A percentile compares a stretch with the other conserved stretches of the same genome.
Conservation (phyloP, 805 yeast genomes). For the Wilhelminamyces savonicus region DNA sequence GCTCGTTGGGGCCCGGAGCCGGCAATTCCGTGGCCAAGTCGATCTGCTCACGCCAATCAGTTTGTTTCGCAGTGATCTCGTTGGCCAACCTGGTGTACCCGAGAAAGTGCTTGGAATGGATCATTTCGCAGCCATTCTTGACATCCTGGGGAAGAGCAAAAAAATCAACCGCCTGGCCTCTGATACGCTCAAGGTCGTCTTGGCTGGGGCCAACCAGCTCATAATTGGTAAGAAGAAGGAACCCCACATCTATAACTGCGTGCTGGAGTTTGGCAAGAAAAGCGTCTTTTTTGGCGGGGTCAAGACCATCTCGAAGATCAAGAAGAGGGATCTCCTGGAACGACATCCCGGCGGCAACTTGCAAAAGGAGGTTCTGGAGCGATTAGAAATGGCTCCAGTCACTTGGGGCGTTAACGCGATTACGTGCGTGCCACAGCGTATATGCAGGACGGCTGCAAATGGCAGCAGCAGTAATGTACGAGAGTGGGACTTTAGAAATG, state of each 20-base stretch:
- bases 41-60: constrained; percentile 59
- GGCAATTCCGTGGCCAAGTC: constrained; percentile 52
- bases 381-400: no score
- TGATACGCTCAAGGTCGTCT: constrained; percentile 29
- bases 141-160: constrained; percentile 42
- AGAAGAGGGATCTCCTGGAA: constrained; percentile 38
- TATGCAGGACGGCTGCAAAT: no score
- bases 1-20: constrained; percentile 32
- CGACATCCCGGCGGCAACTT: no score
- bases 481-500: no score
- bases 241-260: constrained; percentile 54
- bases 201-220: constrained; percentile 35
- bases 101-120: constrained; percentile 49
- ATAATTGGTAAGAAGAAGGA: constrained; percentile 40
- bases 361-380: no score
- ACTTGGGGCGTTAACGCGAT: no score
- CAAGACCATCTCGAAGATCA: constrained; percentile 37
- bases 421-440: no score
- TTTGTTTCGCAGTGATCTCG: constrained; percentile 47
- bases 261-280: constrained; percentile 34
- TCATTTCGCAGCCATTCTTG: constrained; percentile 46
- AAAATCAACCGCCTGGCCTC: constrained; percentile 33
- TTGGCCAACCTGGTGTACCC: constrained; percentile 54
- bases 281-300: constrained; percentile 34
- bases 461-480: no score